Conservation (phyloP, 1,284 basidiomycete species). For the Leccinum pallidistipes region DNA sequence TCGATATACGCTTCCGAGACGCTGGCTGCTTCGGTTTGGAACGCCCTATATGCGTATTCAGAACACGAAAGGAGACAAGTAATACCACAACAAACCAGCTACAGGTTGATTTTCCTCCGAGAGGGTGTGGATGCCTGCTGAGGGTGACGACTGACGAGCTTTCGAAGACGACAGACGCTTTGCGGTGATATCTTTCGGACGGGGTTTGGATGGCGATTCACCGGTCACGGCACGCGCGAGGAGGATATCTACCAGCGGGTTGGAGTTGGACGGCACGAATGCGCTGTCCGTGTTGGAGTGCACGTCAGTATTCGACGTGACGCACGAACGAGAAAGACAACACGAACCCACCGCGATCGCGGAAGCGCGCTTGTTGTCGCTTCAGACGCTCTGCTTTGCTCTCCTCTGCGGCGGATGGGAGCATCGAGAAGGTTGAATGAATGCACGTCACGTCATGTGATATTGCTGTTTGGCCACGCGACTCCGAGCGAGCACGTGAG, state of each 20-base stretch:
- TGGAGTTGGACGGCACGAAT: conserved; percentile 41
- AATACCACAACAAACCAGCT: conserved; percentile 15
- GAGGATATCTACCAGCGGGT: conserved; percentile 41
- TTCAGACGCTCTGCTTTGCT: conserved; percentile 55
- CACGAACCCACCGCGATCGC: conserved; percentile 63
- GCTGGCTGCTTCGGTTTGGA: conserved; percentile 11
- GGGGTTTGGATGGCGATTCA: conserved; percentile 39
- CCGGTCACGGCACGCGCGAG: conserved; percentile 43
- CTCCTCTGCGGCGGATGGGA: conserved; percentile 44
- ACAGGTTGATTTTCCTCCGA: not conserved
- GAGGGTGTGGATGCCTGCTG: not conserved
- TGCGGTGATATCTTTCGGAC: conserved; percentile 2
- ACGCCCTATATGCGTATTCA: conserved; percentile 13
- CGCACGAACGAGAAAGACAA: conserved; percentile 5
- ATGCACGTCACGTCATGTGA: not conserved
- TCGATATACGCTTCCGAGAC: conserved; percentile 20
- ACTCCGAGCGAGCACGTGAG: no score
- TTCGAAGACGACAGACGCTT: conserved; percentile 16
- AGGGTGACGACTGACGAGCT: conserved; percentile 7
- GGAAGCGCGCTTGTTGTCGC: conserved; percentile 57
- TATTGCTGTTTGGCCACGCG: not conserved
- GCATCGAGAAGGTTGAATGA: not conserved
- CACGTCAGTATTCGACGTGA: conserved; percentile 3
- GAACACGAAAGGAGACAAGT: not conserved
- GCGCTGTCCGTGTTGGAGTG: conserved; percentile 26